Evolutionary conservation across 2,329 filamentous ascomycete species (phyloP), one percentile per base, ranked within the genome.

Genomic region (Curvularia hawaiiensis): DNA sequence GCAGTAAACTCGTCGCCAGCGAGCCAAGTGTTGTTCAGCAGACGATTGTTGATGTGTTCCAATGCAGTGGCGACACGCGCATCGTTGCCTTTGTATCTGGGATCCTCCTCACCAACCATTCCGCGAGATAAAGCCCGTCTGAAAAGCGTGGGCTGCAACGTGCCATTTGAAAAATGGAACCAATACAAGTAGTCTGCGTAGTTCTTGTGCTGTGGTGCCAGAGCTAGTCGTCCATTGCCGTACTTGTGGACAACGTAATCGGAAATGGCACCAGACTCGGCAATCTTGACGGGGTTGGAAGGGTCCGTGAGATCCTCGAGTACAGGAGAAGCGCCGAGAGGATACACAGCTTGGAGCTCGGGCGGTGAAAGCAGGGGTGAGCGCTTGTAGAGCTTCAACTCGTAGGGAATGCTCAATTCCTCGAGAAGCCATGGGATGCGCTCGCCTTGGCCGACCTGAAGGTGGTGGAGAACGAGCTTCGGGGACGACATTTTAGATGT

Each of bases 131-230:
- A 52, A 40, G 75, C 72, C 28, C 66, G 64, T 1, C 72, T 59
- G 20, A 71, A 68, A n/a, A 80, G 53, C 0, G 60, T 65, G 0
- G 79, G 72, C 56, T 79, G 77, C 8, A 81, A 54, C 2, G 72
- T 77, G 5, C 71, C 76, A 26, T 80, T 77, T 9, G 79, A 76
- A 69, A 81, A 88, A 69, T 89, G 84, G 66, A 85, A 84, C 85
- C 85, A 90, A 77, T 85, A 88, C 1, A 90, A 67, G 61, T 86
- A 90, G 50, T 86, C 80, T 2, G 84, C 76, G 61, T 87, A 90
- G 44, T 79, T 78, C 16, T 79, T 71, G 50, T 84, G 74, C 0
- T 70, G 63, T 0, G 83, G 81, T 0, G 65, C 48, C 0, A 86
- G 62, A 10, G 80, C 75, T 0, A 89, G 75, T 12, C 72, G 74